Evolutionary conservation across 371 early-diverging fungal genomes (phyloP).

Genomic region (Mortierella sp.): DNA sequence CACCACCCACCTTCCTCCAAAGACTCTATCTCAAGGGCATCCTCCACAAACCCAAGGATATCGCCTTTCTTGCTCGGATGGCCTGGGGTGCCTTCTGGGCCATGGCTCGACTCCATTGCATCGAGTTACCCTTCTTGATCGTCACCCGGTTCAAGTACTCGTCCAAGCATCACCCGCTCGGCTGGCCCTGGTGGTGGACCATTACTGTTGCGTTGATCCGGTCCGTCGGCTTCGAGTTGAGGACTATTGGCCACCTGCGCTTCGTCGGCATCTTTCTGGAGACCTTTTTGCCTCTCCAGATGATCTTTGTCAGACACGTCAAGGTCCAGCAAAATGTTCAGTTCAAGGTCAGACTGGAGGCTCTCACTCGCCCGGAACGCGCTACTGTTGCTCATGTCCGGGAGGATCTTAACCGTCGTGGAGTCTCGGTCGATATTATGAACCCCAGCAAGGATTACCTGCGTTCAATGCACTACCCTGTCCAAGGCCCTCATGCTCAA

Average conservation of each 20-base stretch:
- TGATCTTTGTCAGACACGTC: background rate
- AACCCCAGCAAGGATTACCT: slow-evolving; percentile 21
- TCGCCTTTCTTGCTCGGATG: slow-evolving; percentile 5
- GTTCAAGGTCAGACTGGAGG: slow-evolving; percentile 19
- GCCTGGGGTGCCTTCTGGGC: slow-evolving; percentile 5
- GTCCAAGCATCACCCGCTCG: slow-evolving; percentile 17
- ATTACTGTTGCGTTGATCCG: slow-evolving; percentile 20
- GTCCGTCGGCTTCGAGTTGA: background rate
- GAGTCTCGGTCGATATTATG: slow-evolving; percentile 5
- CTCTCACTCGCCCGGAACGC: slow-evolving; percentile 14
- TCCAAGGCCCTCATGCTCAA: slow-evolving; percentile 1
- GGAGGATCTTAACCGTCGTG: background rate
- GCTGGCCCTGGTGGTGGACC: slow-evolving; percentile 28
- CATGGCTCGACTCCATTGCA: slow-evolving; percentile 19
- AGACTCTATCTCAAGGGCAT: slow-evolving; percentile 21
- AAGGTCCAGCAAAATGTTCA: slow-evolving; percentile 21
- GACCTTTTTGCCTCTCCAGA: background rate
- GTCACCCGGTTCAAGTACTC: slow-evolving; percentile 19
- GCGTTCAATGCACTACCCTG: slow-evolving; percentile 24
- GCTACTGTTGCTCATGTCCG: slow-evolving; percentile 17
- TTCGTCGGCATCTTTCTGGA: slow-evolving; percentile 12
- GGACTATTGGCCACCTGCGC: slow-evolving; percentile 15
- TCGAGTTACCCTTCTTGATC: slow-evolving; percentile 28
- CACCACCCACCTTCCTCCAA: slow-evolving; percentile 18
- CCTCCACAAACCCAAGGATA: slow-evolving; percentile 25